Evolutionary conservation across 2,329 filamentous ascomycete genomes (phyloP).

Genomic region (Epichloe sp.): DNA sequence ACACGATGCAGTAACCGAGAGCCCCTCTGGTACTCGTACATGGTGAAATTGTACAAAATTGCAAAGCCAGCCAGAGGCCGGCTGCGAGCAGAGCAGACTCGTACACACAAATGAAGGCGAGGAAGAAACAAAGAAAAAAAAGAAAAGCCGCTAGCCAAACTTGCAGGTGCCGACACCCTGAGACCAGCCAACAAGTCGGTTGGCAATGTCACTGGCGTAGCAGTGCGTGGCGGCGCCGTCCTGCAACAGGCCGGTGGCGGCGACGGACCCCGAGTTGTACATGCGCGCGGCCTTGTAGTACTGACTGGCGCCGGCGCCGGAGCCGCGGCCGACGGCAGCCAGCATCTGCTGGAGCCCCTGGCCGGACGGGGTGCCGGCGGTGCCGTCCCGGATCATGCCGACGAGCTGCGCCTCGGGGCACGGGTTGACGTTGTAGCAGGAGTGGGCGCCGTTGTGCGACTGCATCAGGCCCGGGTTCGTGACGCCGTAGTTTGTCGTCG

Average conservation of each 20-base stretch:
- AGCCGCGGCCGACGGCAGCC: conserved; percentile 15
- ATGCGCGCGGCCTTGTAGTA: conserved; percentile 34
- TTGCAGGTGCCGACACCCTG: not conserved
- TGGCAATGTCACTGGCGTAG: conserved; percentile 36
- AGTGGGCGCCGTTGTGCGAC: conserved; percentile 20
- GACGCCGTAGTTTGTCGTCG: conserved; percentile 26
- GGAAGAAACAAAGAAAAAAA: not conserved
- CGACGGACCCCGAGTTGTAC: conserved; percentile 35
- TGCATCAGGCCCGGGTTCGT: conserved; percentile 30
- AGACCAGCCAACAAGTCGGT: conserved; percentile 3
- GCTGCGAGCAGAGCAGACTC: too few relatives aligned
- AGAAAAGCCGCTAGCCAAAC: not conserved
- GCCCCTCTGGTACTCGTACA: too few relatives aligned
- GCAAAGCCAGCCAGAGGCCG: too few relatives aligned
- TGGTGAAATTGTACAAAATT: too few relatives aligned
- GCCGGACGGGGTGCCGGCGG: conserved; percentile 25
- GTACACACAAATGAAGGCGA: not conserved
- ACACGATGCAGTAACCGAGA: too few relatives aligned
- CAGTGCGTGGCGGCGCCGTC: conserved; percentile 31
- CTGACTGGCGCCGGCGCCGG: conserved; percentile 1
- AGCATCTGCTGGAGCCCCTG: conserved; percentile 28
- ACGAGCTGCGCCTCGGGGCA: conserved; percentile 14
- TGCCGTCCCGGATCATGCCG: conserved; percentile 27
- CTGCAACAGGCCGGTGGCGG: conserved; percentile 21
- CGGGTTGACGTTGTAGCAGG: conserved; percentile 22